Percentiles rank a stretch among this genome's conserved stretches.
Conservation (phyloP, 1,139 yeast species). For the Magnusiomyces clavatus region DNA sequence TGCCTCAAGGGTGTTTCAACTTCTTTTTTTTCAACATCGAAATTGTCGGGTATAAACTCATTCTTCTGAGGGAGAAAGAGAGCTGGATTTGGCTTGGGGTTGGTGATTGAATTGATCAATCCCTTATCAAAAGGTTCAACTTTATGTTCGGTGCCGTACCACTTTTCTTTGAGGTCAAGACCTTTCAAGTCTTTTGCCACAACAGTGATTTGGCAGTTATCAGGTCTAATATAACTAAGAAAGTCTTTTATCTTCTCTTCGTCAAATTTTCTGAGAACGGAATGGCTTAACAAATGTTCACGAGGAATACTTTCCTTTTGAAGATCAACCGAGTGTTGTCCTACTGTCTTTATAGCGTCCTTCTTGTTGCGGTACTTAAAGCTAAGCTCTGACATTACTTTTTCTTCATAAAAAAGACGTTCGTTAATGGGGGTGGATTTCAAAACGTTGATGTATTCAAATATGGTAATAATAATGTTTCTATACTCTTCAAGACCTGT, state of each 20-base stretch:
- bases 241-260: constrained; percentile 47
- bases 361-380: constrained; percentile 65
- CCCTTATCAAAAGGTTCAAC: constrained; percentile 39
- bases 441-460: constrained; percentile 65
- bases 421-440: constrained; percentile 48
- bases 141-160: constrained; percentile 86
- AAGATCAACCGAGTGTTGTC: constrained; percentile 42
- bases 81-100: constrained; percentile 28
- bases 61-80: constrained; percentile 64
- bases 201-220: constrained; percentile 55
- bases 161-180: constrained; percentile 49
- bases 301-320: constrained; percentile 52
- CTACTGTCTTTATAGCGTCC: constrained; percentile 53
- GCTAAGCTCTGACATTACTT: constrained; percentile 39
- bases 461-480: constrained; percentile 48
- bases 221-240: constrained; percentile 43
- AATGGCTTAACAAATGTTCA: constrained; percentile 48
- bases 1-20: constrained; percentile 34
- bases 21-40: constrained; percentile 46
- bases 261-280: constrained; percentile 54
- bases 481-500: constrained; percentile 60
- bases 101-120: constrained; percentile 34
- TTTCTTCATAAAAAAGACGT: constrained; percentile 46
- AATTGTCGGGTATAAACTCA: constrained; percentile 73
- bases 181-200: constrained; percentile 34